Base-by-base conservation (phyloP, 768 basidiomycete species). In the Gymnopilus junonius region DNA sequence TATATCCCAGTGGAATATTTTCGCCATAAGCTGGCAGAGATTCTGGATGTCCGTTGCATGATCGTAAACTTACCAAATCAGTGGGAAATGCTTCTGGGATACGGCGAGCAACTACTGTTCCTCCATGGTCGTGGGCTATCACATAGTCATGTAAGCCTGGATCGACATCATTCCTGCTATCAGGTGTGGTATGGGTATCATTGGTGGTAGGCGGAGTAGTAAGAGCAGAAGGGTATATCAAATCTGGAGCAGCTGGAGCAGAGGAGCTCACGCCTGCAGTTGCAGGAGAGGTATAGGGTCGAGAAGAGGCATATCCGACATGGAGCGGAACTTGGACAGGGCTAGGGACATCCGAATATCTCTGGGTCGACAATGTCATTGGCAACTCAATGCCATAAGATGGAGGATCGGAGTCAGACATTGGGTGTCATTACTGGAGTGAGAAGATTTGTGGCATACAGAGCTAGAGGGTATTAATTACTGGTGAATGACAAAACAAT, bases 1-100 rank as follows among this genome's bases (percentile, higher is more conserved):
- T 59, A 45, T 70, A 70, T n/a, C 39, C 51, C 29, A 66, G 69
- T 8, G 69, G 69, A 8, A 50, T 48, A 37, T 70, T 67, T 25
- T 58, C 58, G 15, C 65, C 65, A 23, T 70, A 70, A 14, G 69
- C 40, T 1, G 69, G 69, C 0, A 70, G 59, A 1, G 66, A 17
- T 51, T 70, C 66, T 31, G 60, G 60, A 3, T 21, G 53, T 1
- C 57, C 59, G 34, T 55, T 37, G 27, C 54, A 54, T 10, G 67
- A 68, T 34, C 46, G 27, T 23, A 66, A 43, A 14, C 65, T 66
- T 4, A 31, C n/a, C 17, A 58, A 45, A 20, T 67, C 65, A 21
- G 64, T 29, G 3, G 63, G 63, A 40, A 63, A 61, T 7, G 65
- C 59, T 43, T 70, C 69, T 29, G 69, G 65, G 10, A 56, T 48